Percentiles rank a stretch among this genome's conserved stretches.
These are phyloP conservation scores for Tetrahymena thermophila DNA, from an alignment of 73 alveolate species.

Conservation along the genomic window DNA sequence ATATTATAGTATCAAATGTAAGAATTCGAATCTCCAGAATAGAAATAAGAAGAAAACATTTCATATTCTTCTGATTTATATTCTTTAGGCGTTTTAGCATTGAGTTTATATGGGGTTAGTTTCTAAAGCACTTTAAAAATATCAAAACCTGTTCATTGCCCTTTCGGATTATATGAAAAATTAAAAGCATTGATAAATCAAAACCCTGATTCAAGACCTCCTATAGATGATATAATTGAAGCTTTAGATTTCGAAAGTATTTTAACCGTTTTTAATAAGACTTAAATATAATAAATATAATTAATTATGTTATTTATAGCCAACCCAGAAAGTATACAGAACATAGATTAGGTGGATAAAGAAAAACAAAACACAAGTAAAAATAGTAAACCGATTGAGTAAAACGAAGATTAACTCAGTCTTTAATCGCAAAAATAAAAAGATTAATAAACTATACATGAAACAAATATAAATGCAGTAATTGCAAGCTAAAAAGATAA, in stretches of 20 bases:
- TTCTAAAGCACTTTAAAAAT: not conserved
- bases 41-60: not conserved
- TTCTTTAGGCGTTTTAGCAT: not conserved
- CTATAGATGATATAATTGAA: not conserved
- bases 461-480: not conserved
- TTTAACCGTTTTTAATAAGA: not conserved
- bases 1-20: not conserved
- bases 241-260: not conserved
- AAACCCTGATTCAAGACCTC: not conserved
- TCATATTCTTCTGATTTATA: not conserved
- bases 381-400: not conserved
- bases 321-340: not conserved
- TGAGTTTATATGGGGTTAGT: not conserved
- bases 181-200: not conserved
- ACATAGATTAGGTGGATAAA: not conserved
- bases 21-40: not conserved
- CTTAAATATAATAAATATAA: not conserved
- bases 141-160: not conserved
- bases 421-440: not conserved
- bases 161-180: not conserved
- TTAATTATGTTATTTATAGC: not conserved
- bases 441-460: not conserved
- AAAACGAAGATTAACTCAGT: not conserved
- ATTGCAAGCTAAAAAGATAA: not conserved
- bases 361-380: not conserved